phyloP scores from a whole-genome alignment of 768 basidiomycete species.

The Pleurotus tuoliensis region DNA sequence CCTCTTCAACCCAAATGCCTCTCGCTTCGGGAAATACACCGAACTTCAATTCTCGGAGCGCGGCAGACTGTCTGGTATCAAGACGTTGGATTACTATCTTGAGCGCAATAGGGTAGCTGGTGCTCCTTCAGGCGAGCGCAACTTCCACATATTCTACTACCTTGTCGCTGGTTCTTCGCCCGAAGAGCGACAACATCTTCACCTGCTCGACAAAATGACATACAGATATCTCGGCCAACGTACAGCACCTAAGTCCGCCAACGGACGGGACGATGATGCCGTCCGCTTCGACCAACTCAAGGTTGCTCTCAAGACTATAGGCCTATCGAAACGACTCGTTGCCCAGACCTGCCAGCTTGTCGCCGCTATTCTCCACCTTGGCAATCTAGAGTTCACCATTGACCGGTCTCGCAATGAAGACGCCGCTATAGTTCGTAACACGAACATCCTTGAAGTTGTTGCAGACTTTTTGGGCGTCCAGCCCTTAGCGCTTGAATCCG shows the following conservation, averaged over 20 bases:
- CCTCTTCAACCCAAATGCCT: conserved; percentile 91
- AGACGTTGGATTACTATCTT: conserved; percentile 95
- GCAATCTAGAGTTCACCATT: conserved; percentile 89
- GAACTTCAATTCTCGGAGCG: conserved; percentile 96
- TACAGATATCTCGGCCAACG: conserved; percentile 88
- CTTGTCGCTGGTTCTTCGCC: conserved; percentile 85
- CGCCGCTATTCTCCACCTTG: conserved; percentile 94
- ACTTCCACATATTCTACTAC: conserved; percentile 98
- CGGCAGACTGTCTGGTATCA: conserved; percentile 83
- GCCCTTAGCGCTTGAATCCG: conserved; percentile 64
- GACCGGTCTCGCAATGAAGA: conserved; percentile 86
- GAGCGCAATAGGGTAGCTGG: conserved; percentile 88
- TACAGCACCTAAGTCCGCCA: conserved; percentile 34
- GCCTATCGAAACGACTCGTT: conserved; percentile 91
- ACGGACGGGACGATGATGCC: conserved; percentile 75
- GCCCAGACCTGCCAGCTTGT: conserved; percentile 94
- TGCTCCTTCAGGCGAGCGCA: conserved; percentile 87
- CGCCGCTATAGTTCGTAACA: conserved; percentile 87
- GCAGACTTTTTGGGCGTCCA: conserved; percentile 90
- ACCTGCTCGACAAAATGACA: conserved; percentile 72
- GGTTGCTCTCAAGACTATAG: conserved; percentile 87
- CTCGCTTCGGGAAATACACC: conserved; percentile 96
- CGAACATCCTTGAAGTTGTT: conserved; percentile 75
- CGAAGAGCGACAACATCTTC: conserved; percentile 88
- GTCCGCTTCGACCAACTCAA: conserved; percentile 91